These are phyloP conservation scores for Trichoderma citrinoviride DNA, from an alignment of 2,329 filamentous ascomycete species.

Conservation along the genomic window DNA sequence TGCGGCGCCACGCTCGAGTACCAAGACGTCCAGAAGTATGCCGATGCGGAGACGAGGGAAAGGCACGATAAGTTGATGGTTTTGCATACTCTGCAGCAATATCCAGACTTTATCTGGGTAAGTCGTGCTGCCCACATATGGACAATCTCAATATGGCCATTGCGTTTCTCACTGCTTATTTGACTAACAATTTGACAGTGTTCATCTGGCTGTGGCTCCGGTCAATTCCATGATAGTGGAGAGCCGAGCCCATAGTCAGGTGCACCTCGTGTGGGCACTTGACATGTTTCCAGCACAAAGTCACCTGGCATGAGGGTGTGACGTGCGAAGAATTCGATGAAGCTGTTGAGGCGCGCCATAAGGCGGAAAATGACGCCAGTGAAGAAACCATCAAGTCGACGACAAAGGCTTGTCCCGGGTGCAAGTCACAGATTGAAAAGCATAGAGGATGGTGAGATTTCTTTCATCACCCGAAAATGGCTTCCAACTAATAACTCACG, in stretches of 20 bases:
- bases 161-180: not conserved
- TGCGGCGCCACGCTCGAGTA: not conserved
- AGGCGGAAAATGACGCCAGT: not conserved
- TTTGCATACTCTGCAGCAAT: not conserved
- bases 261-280: conserved; percentile 4
- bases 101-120: conserved; percentile 6
- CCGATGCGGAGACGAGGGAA: not conserved
- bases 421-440: conserved; percentile 4
- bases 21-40: not conserved
- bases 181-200: not conserved
- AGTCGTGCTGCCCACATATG: not conserved
- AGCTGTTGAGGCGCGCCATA: not conserved
- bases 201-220: conserved; percentile 7
- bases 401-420: conserved; percentile 4
- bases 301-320: conserved; percentile 1
- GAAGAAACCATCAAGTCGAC: not conserved
- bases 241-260: not conserved
- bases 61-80: not conserved
- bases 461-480: not conserved
- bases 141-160: not conserved
- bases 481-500: not conserved
- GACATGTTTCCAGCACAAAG: conserved; percentile 5
- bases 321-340: conserved; percentile 10
- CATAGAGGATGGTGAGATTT: conserved; percentile 15
- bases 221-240: conserved; percentile 11